A percentile compares a stretch with the other conserved stretches of the same genome.
Evolutionary conservation across 2,329 filamentous ascomycete species (phyloP).

Genomic region (Chaetomium olivaceum): DNA sequence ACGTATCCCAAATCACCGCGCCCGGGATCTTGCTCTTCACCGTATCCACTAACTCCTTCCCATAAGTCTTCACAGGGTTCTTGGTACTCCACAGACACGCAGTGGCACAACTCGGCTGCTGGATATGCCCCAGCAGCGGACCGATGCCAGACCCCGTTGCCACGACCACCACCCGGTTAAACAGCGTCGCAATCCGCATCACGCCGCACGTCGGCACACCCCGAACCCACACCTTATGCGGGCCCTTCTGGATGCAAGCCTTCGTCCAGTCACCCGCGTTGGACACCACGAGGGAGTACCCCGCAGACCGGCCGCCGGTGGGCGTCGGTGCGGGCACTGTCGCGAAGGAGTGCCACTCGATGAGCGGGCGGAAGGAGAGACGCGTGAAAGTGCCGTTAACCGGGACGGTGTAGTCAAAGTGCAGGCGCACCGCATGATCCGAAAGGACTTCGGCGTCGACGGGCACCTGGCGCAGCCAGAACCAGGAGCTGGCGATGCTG

Average conservation of each 20-base stretch:
- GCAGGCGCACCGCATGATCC: constrained; percentile 68
- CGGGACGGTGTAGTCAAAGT: constrained; percentile 65
- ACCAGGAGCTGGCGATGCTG: constrained; percentile 71
- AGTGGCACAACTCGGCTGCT: constrained; percentile 41
- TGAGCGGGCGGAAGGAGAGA: constrained; percentile 61
- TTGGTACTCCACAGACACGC: constrained; percentile 69
- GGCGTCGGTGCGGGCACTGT: constrained; percentile 56
- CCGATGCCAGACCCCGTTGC: constrained; percentile 75
- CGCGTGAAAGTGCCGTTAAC: constrained; percentile 58
- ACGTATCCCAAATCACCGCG: constrained; percentile 71
- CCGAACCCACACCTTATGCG: constrained; percentile 65
- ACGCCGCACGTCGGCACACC: constrained; percentile 68
- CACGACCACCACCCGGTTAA: constrained; percentile 64
- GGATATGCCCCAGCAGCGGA: constrained; percentile 62
- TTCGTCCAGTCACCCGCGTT: constrained; percentile 76
- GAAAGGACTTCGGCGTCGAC: constrained; percentile 71
- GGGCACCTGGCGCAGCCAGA: constrained; percentile 65
- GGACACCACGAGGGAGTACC: constrained; percentile 69
- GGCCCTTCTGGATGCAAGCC: constrained; percentile 61
- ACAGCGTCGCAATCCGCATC: constrained; percentile 66
- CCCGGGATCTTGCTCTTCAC: constrained; percentile 60
- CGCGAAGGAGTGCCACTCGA: constrained; percentile 76
- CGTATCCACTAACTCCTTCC: constrained; percentile 54
- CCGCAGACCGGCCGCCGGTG: not conserved
- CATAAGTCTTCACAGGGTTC: constrained; percentile 63